These are phyloP conservation scores for Backusella westeae DNA, from an alignment of 192 early-diverging fungal genomes.

Conservation along the genomic window DNA sequence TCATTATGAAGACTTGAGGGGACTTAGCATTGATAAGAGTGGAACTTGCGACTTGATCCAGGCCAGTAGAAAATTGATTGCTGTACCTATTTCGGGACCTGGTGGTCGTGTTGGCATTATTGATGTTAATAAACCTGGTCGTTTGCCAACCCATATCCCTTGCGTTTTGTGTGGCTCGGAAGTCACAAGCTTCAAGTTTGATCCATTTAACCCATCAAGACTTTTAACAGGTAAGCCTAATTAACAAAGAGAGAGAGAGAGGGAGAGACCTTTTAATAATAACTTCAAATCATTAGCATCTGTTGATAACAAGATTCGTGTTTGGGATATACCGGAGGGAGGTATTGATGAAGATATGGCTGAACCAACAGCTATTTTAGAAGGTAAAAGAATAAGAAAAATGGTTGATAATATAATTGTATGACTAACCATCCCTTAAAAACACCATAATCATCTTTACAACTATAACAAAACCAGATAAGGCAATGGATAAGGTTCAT, in stretches of 20 bases:
- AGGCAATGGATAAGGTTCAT: constrained; percentile 50
- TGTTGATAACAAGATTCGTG: constrained; percentile 64
- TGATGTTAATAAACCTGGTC: constrained; percentile 62
- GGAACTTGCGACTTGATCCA: constrained; percentile 59
- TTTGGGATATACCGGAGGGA: constrained; percentile 52
- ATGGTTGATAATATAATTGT: background rate
- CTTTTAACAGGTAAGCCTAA: constrained; percentile 47
- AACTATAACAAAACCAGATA: background rate
- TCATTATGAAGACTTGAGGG: constrained; percentile 64
- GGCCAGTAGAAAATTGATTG: constrained; percentile 60
- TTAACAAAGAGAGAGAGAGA: background rate
- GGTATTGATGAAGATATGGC: constrained; percentile 54
- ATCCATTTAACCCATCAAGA: constrained; percentile 63
- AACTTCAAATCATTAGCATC: constrained; percentile 27
- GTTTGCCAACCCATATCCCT: constrained; percentile 60
- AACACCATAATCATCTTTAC: background rate
- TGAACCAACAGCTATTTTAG: constrained; percentile 29
- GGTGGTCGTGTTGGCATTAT: constrained; percentile 81
- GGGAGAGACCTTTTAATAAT: background rate
- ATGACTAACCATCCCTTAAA: background rate
- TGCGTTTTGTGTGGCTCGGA: constrained; percentile 57
- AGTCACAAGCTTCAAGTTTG: constrained; percentile 65
- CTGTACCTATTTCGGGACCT: constrained; percentile 69
- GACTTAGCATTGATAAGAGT: constrained; percentile 48
- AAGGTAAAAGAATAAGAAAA: constrained; percentile 15